Evolutionary conservation across 2,329 filamentous ascomycete species (phyloP), one percentile per base, ranked within the genome.

Genomic region (Aspergillus nomiae): DNA sequence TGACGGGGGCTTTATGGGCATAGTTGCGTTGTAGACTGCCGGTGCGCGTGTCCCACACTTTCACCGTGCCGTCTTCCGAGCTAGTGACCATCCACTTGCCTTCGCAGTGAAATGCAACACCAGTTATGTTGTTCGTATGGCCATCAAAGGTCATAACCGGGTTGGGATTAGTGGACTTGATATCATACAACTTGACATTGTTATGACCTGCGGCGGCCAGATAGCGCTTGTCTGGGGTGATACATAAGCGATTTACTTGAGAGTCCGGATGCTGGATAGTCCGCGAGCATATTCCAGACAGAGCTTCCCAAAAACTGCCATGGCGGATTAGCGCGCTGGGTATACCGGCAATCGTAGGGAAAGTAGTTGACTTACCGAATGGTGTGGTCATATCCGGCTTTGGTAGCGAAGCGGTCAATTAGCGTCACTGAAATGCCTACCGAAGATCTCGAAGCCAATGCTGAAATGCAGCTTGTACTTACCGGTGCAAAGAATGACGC

Each of bases 11-110:
- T 59, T 90, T 91, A 76, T 99, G 95, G 69, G 87, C 90, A 77
- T 99, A 99, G 79, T 94, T 97, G 60, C 95, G 88, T 80, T 99
- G 95, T 60, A 98, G 88, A 62, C 86, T 89, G 53, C 92, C 94
- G 14, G 86, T 91, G 54, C 94, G 85, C 6, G 93, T 97, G 77
- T 97, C 94, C 94, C 94, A 97, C 67, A 97, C 96, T 84, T 96
- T 96, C 74, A 97, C 94, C 0, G 92, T 96, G 71, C 94, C 92
- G 75, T 99, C 95, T 79, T 99, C 95, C 54, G 92, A 96, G 78
- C 91, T 96, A 11, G 95, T 99, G 21, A 98, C 95, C 92, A 99
- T 97, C 95, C 95, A 99, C 81, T 99, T 99, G 12, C 94, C 94
- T 79, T 99, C 95, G 77, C 94, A 98, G 78, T 99, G 95, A 77